Evolutionary conservation across 2,329 filamentous ascomycete species (phyloP).

Genomic region (Clonostachys sp.): DNA sequence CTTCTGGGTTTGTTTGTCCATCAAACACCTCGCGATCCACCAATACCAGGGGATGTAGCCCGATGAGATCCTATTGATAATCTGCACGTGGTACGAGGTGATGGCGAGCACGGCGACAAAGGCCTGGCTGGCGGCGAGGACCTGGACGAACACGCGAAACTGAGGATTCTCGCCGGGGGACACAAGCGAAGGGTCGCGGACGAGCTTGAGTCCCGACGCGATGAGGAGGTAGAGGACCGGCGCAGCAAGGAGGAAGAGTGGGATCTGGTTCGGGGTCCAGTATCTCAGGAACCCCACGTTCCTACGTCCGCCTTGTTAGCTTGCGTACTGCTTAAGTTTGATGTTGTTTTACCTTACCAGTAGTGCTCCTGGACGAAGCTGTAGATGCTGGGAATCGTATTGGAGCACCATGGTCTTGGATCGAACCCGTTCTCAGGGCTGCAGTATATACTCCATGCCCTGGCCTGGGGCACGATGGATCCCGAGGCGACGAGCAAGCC

Average conservation of each 20-base stretch:
- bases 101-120: constrained; percentile 67
- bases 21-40: constrained; percentile 58
- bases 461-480: constrained; percentile 64
- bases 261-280: constrained; percentile 83
- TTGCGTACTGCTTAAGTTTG: constrained; percentile 3
- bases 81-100: constrained; percentile 87
- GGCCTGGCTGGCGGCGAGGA: constrained; percentile 68
- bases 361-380: constrained; percentile 84
- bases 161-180: constrained; percentile 5
- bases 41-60: constrained; percentile 89
- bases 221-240: constrained; percentile 67
- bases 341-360: constrained; percentile 56
- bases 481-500: constrained; percentile 66
- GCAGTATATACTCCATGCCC: constrained; percentile 74
- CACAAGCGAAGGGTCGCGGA: constrained; percentile 12
- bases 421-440: constrained; percentile 12
- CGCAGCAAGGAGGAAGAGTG: constrained; percentile 77
- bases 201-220: constrained; percentile 48
- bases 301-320: constrained; percentile 45
- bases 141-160: constrained; percentile 30
- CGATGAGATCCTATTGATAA: constrained; percentile 83
- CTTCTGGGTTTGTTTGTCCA: constrained; percentile 19
- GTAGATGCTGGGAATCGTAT: constrained; percentile 79
- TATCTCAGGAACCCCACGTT: constrained; percentile 83
- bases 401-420: constrained; percentile 69